Evolutionary conservation across 257 asterid species (phyloP).

Genomic region (Sherardia arvensis): DNA sequence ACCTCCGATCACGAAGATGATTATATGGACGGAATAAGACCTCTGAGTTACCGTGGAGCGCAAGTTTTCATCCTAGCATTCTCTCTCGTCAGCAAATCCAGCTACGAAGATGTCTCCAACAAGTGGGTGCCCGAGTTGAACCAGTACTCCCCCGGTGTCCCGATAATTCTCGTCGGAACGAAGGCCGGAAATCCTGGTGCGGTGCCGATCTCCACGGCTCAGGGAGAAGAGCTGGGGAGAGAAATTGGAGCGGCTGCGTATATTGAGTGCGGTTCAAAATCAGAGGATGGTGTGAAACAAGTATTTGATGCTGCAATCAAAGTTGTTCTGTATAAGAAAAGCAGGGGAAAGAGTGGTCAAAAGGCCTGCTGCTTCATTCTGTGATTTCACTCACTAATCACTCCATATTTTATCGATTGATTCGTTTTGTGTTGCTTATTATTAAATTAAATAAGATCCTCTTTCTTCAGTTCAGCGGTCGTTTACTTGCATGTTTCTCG

Average conservation of each 20-base stretch:
- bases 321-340: not conserved
- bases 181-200: constrained; percentile 89
- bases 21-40: constrained; percentile 72
- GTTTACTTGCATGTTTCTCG: too few relatives aligned
- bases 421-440: not conserved
- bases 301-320: not conserved
- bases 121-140: constrained; percentile 97
- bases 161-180: constrained; percentile 77
- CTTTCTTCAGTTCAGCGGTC: too few relatives aligned
- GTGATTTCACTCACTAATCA: too few relatives aligned
- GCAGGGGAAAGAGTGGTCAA: not conserved
- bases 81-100: constrained; percentile 85
- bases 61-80: constrained; percentile 85
- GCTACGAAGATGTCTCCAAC: constrained; percentile 80
- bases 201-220: constrained; percentile 65
- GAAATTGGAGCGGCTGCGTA: constrained; percentile 74
- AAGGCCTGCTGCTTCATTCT: not conserved
- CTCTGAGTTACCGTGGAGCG: constrained; percentile 92
- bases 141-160: constrained; percentile 80
- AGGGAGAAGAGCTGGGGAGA: constrained; percentile 94
- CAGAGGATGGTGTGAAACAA: constrained; percentile 38
- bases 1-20: constrained; percentile 98
- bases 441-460: too few relatives aligned
- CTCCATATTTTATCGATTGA: too few relatives aligned
- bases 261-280: constrained; percentile 89